A percentile compares a stretch with the other conserved stretches of the same genome.
These are phyloP conservation scores for Citrullus amarus DNA, from an alignment of 306 rosid genomes.

Conservation along the genomic window DNA sequence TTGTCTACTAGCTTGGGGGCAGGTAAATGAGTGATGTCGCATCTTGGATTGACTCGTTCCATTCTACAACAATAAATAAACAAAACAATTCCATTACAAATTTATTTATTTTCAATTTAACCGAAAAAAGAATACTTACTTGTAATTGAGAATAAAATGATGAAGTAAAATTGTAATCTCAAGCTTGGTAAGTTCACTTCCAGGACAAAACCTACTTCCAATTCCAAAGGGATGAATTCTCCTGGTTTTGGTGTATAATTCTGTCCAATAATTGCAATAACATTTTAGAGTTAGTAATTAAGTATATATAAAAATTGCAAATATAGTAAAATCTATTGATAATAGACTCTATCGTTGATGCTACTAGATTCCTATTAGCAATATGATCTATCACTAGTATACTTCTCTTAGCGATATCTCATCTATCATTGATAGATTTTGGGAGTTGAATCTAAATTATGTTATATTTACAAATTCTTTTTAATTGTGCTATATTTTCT, in stretches of 20 bases:
- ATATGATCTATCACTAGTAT: no score
- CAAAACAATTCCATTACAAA: neutral
- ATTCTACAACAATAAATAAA: neutral
- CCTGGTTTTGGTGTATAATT: constrained; percentile 34
- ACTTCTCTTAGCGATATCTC: no score
- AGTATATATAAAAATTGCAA: no score
- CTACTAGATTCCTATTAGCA: no score
- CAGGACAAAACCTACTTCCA: constrained; percentile 47
- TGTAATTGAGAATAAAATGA: constrained; percentile 42
- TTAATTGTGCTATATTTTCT: no score
- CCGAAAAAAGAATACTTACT: constrained; percentile 4
- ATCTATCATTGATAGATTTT: no score
- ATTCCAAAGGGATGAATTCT: constrained; percentile 40
- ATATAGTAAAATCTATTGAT: no score
- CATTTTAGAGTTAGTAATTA: no score
- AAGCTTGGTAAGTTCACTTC: constrained; percentile 41
- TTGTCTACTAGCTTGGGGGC: neutral
- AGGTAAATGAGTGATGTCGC: neutral
- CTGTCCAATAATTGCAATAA: constrained; percentile 7
- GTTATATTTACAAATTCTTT: no score
- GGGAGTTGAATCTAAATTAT: no score
- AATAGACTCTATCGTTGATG: no score
- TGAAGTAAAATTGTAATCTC: constrained; percentile 44
- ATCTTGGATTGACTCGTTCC: neutral
- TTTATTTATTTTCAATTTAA: neutral